Conservation (phyloP, 352 stramenopile species). For the Thalassiosira livingstoniorum region DNA sequence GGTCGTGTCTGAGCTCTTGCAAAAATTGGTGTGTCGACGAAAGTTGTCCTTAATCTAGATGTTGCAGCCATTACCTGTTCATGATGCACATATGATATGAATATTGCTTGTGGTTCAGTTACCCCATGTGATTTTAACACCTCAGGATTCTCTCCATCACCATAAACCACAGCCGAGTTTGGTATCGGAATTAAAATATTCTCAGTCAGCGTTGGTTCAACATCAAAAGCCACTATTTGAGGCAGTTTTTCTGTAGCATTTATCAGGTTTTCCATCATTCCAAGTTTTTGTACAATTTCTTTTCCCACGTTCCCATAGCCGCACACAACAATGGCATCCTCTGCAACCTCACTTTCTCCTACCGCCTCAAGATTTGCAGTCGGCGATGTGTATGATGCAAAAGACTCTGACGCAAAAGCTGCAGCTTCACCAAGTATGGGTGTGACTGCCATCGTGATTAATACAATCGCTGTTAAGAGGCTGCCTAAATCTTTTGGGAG, state of each 20-base stretch:
- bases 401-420: constrained; percentile 25
- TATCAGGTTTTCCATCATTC: background rate
- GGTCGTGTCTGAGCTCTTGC: constrained; percentile 39
- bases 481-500: constrained; percentile 65
- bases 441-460: constrained; percentile 81
- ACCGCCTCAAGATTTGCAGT: background rate
- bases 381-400: constrained; percentile 12
- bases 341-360: constrained; percentile 32
- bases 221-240: constrained; percentile 70
- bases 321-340: constrained; percentile 72
- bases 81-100: constrained; percentile 64
- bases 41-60: constrained; percentile 51
- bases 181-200: constrained; percentile 49
- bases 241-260: constrained; percentile 22
- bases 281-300: constrained; percentile 53
- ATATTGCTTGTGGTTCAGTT: constrained; percentile 56
- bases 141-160: constrained; percentile 63
- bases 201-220: constrained; percentile 49
- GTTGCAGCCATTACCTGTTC: constrained; percentile 48
- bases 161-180: constrained; percentile 62
- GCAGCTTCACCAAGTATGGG: constrained; percentile 71
- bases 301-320: constrained; percentile 70
- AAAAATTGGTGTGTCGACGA: constrained; percentile 64
- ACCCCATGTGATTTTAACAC: constrained; percentile 65
- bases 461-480: constrained; percentile 74